A percentile compares a stretch with the other conserved stretches of the same genome.
Conservation (phyloP, 1,284 basidiomycete species). For the Leccinum fallax region DNA sequence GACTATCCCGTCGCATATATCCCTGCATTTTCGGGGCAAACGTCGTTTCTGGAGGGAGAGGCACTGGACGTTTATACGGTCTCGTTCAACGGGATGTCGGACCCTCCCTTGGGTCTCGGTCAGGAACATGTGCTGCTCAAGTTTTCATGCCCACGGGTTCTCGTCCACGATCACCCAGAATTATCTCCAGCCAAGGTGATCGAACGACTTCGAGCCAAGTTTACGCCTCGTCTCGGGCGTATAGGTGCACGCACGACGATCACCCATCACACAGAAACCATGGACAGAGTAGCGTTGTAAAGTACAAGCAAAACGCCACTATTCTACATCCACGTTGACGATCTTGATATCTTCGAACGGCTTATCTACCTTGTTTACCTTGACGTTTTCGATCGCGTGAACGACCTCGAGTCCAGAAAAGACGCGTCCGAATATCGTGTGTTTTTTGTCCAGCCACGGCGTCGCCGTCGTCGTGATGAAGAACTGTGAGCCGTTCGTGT, state of each 20-base stretch:
- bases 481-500: constrained; percentile 96
- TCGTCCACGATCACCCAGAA: constrained; percentile 23
- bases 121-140: constrained; percentile 37
- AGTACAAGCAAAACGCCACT: constrained; percentile 17
- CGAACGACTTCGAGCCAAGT: constrained; percentile 24
- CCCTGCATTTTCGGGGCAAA: constrained; percentile 39
- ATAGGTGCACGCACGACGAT: constrained; percentile 22
- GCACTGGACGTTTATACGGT: constrained; percentile 53
- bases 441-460: constrained; percentile 96
- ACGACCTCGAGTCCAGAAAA: constrained; percentile 82
- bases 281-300: constrained; percentile 46
- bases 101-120: neutral
- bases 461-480: constrained; percentile 98
- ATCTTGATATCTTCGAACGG: constrained; percentile 93
- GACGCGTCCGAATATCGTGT: constrained; percentile 90
- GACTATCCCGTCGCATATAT: constrained; percentile 62
- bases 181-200: constrained; percentile 25
- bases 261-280: constrained; percentile 35
- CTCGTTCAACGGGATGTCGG: constrained; percentile 16
- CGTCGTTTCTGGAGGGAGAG: constrained; percentile 44
- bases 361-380: constrained; percentile 82
- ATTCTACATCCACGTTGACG: constrained; percentile 73
- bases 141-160: constrained; percentile 43
- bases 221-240: constrained; percentile 19
- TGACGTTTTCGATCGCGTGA: constrained; percentile 81